Evolutionary conservation across 176 grass and related monocot species (phyloP), one percentile per base, ranked within the genome.

Genomic region (Avena eriantha): DNA sequence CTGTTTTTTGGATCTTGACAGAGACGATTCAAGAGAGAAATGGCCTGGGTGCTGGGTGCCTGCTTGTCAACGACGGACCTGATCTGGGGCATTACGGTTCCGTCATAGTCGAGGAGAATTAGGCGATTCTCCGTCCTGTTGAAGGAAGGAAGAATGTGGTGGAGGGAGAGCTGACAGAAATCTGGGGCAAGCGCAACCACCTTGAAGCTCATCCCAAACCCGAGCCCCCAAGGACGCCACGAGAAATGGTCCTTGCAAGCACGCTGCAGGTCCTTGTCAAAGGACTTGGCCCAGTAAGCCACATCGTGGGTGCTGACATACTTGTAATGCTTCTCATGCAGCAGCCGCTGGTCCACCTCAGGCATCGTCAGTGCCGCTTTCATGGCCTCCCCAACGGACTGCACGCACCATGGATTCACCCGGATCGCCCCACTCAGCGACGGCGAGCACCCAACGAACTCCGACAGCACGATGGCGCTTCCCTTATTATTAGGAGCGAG

Each of bases 101-200:
- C 96, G 69, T 98, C 96, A 26, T 98, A 98, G 78, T 98, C 96
- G 56, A 98, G 73, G 81, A 98, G 94, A 46, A 98, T 89, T 31
- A 93, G 74, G 29, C 96, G 87, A 35, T 83, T 86, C 5, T 53
- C 74, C 0, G 81, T 89, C 75, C 67, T 86, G 43, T 81, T 34
- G 56, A 93, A 98, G 0, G 95, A 84, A 9, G 91, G 83, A 10
- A 84, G 87, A 80, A 97, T 92, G 48, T 90, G 90, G 70, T 95
- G 91, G 16, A 95, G 87, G 0, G 89, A 97, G 3, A 97, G 87
- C 46, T 92, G 88, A 79, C 92, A 89, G 85, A 97, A 97, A 82
- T 90, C 88, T 0, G 95, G 95, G 33, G 89, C 89, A 3, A 97
- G 91, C 0, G 95, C 95, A 43, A 97, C 91, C 69, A 97, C 95